A percentile compares a stretch with the other conserved stretches of the same genome.
Evolutionary conservation across 345 rosid genomes (phyloP).

Genomic region (Sonneratia caseolaris): DNA sequence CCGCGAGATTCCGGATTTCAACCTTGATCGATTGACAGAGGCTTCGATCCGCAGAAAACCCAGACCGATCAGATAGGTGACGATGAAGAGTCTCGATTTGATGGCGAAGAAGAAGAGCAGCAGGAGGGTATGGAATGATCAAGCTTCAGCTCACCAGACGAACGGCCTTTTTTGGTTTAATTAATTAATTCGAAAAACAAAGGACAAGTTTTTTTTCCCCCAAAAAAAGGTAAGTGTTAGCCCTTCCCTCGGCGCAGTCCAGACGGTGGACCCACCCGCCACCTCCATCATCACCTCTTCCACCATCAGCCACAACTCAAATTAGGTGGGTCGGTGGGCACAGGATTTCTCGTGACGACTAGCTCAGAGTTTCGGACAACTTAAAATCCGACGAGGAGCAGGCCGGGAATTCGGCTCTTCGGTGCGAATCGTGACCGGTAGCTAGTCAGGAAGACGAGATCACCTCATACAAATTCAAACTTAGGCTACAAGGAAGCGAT

Average conservation of each 20-base stretch:
- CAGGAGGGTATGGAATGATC: background rate
- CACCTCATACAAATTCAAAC: no score
- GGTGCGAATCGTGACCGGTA: no score
- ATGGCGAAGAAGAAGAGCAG: background rate
- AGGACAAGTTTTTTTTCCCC: background rate
- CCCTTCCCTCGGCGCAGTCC: constrained; percentile 1
- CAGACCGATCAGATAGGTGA: background rate
- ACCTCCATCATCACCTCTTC: background rate
- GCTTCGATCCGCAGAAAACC: background rate
- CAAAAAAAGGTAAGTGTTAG: background rate
- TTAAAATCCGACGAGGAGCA: no score
- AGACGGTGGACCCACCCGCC: background rate
- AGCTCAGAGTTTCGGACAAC: no score
- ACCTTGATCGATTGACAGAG: background rate
- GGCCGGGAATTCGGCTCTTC: no score
- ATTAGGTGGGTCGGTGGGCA: background rate
- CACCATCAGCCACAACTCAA: background rate
- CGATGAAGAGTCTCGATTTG: background rate
- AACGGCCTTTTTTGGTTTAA: background rate
- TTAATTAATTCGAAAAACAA: background rate
- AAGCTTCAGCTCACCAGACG: background rate
- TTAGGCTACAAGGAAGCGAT: no score
- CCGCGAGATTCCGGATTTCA: background rate
- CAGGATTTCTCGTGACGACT: no score
- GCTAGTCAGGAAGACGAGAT: no score